These are phyloP conservation scores for Discostella pseudostelligera DNA, from an alignment of 108 stramenopile species.

Conservation along the genomic window DNA sequence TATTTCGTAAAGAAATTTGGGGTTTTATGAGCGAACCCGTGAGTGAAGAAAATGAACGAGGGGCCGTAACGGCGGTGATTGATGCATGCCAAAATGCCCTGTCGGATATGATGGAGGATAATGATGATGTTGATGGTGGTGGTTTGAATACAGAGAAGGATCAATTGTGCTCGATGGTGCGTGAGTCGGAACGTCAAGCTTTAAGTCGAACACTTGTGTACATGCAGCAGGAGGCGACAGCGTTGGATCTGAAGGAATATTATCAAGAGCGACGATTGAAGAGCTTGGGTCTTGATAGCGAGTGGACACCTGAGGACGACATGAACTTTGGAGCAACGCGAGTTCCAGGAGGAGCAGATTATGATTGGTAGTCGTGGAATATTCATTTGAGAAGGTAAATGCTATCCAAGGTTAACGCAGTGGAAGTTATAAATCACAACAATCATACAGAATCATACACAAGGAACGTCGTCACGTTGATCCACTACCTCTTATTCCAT, in stretches of 20 bases:
- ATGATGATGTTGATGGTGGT: constrained; percentile 21
- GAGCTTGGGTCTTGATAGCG: constrained; percentile 85
- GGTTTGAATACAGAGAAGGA: constrained; percentile 14
- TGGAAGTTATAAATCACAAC: no score
- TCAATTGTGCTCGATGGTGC: constrained; percentile 59
- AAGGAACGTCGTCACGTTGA: no score
- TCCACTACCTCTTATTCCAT: neutral
- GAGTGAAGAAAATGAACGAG: constrained; percentile 80
- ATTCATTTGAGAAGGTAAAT: neutral
- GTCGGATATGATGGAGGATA: constrained; percentile 54
- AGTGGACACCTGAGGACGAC: constrained; percentile 84
- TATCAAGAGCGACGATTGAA: constrained; percentile 92
- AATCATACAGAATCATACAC: no score
- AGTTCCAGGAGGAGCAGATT: constrained; percentile 62
- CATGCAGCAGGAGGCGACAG: constrained; percentile 80
- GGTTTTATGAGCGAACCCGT: constrained; percentile 91
- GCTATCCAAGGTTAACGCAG: no score
- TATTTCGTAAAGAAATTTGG: constrained; percentile 94
- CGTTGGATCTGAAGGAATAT: constrained; percentile 91
- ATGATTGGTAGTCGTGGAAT: constrained; percentile 55
- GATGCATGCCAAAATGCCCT: constrained; percentile 63
- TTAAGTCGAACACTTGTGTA: constrained; percentile 68
- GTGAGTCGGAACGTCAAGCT: constrained; percentile 64
- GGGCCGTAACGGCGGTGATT: constrained; percentile 58
- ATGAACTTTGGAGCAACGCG: constrained; percentile 71